These are phyloP conservation scores for Aquilaria agallochum DNA, from an alignment of 441 rosid species.

Conservation along the genomic window DNA sequence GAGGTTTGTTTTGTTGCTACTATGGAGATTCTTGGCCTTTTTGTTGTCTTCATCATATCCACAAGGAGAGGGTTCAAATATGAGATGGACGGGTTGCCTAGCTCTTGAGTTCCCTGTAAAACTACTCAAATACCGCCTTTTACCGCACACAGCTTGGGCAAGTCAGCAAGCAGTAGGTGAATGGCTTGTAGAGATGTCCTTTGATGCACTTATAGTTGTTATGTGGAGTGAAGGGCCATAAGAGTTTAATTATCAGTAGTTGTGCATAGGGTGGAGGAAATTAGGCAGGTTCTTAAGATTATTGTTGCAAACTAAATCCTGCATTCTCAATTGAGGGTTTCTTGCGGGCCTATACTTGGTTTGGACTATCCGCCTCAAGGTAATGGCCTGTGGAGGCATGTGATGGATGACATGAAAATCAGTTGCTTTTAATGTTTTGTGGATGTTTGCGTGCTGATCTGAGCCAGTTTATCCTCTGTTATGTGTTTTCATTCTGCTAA, in stretches of 20 bases:
- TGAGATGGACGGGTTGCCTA: conserved; percentile 1
- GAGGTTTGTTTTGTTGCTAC: conserved; percentile 1
- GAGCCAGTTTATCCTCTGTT: background rate
- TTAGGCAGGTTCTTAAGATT: no score
- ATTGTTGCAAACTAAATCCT: background rate
- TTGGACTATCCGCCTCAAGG: conserved; percentile 23
- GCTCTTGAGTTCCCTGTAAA: background rate
- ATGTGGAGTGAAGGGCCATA: no score
- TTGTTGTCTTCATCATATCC: background rate
- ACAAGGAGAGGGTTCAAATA: background rate
- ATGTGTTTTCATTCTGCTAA: background rate
- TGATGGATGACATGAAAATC: conserved; percentile 7
- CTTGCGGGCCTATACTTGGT: conserved; percentile 15
- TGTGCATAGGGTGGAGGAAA: no score
- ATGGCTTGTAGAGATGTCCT: no score
- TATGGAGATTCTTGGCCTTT: background rate
- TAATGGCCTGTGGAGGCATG: conserved; percentile 23
- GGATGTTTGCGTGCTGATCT: conserved; percentile 2
- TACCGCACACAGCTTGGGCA: no score
- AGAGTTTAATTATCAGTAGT: no score
- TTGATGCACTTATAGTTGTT: no score
- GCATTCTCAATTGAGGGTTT: conserved; percentile 18
- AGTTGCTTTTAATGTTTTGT: no score
- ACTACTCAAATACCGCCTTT: no score
- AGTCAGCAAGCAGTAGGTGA: no score